Percentiles rank a stretch among this genome's conserved stretches.
Evolutionary conservation across 352 stramenopile species (phyloP).

Genomic region (Globisporangium spinosum): DNA sequence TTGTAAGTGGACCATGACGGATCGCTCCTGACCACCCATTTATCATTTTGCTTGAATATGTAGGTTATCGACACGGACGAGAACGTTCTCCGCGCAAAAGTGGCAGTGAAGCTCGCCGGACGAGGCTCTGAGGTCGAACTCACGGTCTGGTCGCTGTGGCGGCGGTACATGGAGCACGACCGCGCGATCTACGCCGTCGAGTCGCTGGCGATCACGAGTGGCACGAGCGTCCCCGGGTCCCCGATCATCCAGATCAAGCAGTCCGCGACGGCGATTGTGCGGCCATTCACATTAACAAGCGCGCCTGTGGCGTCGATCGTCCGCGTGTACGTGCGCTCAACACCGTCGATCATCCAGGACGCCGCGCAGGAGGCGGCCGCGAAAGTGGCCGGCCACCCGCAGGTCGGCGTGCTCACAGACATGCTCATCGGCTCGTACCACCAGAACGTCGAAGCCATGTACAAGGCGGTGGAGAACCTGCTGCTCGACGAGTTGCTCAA

Average conservation of each 20-base stretch:
- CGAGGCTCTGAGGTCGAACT: slow-evolving; percentile 16
- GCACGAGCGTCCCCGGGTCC: background rate
- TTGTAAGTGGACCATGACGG: background rate
- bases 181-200: slow-evolving; percentile 15
- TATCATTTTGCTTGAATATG: background rate
- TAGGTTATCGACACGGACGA: slow-evolving; percentile 16
- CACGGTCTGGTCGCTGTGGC: slow-evolving; percentile 18
- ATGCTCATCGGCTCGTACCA: slow-evolving; percentile 20
- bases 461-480: slow-evolving; percentile 22
- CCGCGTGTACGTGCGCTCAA: slow-evolving; percentile 18
- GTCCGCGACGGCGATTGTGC: slow-evolving; percentile 14
- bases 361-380: background rate
- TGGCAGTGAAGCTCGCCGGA: slow-evolving; percentile 15
- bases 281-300: slow-evolving; percentile 10
- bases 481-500: slow-evolving; percentile 19
- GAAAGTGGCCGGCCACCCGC: slow-evolving; percentile 9
- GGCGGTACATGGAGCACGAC: slow-evolving; percentile 11
- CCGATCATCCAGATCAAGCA: slow-evolving; percentile 21
- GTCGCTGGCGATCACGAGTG: slow-evolving; percentile 17
- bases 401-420: slow-evolving; percentile 21
- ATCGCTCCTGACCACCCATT: background rate
- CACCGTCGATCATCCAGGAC: slow-evolving; percentile 21
- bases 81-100: slow-evolving; percentile 16
- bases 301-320: slow-evolving; percentile 19
- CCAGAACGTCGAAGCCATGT: slow-evolving; percentile 22